Base-by-base conservation (phyloP, 805 yeast species). In the Priceomyces fermenticarens region DNA sequence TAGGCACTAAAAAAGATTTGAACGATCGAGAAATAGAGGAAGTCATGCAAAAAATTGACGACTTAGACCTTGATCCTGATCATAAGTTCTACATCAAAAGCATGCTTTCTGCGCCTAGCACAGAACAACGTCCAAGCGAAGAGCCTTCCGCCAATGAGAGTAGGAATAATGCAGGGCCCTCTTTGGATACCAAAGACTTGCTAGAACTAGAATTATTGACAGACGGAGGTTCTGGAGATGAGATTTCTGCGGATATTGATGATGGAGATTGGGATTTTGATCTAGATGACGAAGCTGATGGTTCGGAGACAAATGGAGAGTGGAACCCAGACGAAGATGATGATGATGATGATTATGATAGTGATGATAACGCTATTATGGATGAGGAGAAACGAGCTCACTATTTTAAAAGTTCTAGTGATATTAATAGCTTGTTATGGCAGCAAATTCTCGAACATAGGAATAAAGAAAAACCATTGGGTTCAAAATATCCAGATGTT, bases 121-220 rank as follows among this genome's bases (percentile, higher is more conserved):
- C 30, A 9, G n/a, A 28, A 23, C 14, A 29, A 3, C 2, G 13
- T 8, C 13, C 13, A 4, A 11, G 3, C n/a, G 13, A 15, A 4
- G 13, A 7, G n/a, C 13, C 23, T 4, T 6, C 26, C 13, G 25
- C 28, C n/a, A 11, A 16, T 2, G 32, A 2, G 26, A 7, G 16
- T 7, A 17, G 20, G 2, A 46, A 48, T 35, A 44, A 45, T 10
- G 45, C 49, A 3, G 41, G 44, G 10, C 31, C 35, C 12, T 13
- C 20, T 10, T 62, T 73, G 34, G 73, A 67, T 38, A 62, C 62
- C 3, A 69, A 71, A 3, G 82, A 79, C 43, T 50, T 79, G 7
- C 53, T 77, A 1, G 78, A 79, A 40, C 55, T 81, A 11, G 85
- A 80, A 44, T 38, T 80, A 16, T 60, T 79, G 2, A 81, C 83